Base-by-base conservation (phyloP, 495 filamentous ascomycete genomes). In the Penicillium coprophilum region DNA sequence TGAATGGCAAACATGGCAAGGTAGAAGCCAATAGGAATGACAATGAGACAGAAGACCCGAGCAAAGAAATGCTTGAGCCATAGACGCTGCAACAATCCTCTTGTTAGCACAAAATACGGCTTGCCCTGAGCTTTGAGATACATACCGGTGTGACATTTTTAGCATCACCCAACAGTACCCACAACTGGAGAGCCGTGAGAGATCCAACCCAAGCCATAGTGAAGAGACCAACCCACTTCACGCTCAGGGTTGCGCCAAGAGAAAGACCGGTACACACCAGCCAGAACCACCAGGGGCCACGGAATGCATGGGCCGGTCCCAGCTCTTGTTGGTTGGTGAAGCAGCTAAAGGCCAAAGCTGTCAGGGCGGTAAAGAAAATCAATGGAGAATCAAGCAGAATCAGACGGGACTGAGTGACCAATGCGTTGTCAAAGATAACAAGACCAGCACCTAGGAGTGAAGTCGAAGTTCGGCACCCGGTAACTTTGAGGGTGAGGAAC, bases 171-270 rank as follows among this genome's bases (percentile, higher is more conserved):
- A 97, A 86, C 41, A 98, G 73, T 57, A 96, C 85, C 94, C 94
- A 98, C 28, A 98, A 78, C 75, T 98, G 94, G 17, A 97, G 75
- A 44, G 91, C 69, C 17, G 94, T 98, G 74, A 98, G 82, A 67
- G 81, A 85, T 46, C 94, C 94, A 66, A 98, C 92, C 94, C 94
- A 98, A 20, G 93, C 94, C 71, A 97, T 97, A 43, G 94, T 98
- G 78, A 97, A 97, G 44, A 98, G 79, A 32, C 94, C 94, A 67
- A 98, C 94, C 94, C 94, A 98, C 79, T 98, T 98, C 55, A 97
- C 90, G 73, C 93, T 97, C 55, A 90, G 82, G 1, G 94, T 98
- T 40, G 92, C 90, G 59, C 94, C 94, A 43, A 98, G 80, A 13
- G 87, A 86, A 24, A 97, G 73, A 52, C 94, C 94, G 20, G 90